Evolutionary conservation across 352 stramenopile species (phyloP).

Genomic region (Aphanomyces astaci): DNA sequence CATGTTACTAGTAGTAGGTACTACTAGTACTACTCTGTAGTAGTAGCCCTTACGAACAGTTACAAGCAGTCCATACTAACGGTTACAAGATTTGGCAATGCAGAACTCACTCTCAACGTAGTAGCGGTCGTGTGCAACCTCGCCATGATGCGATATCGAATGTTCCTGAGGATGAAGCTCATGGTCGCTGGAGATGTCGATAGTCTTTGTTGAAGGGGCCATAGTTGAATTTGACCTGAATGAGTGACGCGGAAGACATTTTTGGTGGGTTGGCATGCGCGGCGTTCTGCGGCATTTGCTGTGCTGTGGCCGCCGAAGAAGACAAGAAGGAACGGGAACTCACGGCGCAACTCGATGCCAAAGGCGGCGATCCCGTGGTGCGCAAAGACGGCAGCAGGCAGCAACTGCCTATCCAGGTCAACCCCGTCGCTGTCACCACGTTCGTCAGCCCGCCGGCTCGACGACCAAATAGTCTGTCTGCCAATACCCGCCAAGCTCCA

Average conservation of each 20-base stretch:
- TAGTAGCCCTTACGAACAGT: too few species aligned
- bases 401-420: slow-evolving; percentile 49
- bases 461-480: too few species aligned
- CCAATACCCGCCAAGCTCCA: neutral
- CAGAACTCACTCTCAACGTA: too few species aligned
- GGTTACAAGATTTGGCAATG: too few species aligned
- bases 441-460: slow-evolving; percentile 24
- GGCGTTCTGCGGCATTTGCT: slow-evolving; percentile 65
- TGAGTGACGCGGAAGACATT: slow-evolving; percentile 71
- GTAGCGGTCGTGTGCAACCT: too few species aligned
- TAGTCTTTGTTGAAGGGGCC: too few species aligned
- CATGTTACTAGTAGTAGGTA: neutral
- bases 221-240: slow-evolving; percentile 20
- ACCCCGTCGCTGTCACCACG: slow-evolving; percentile 50
- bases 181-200: neutral
- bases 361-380: slow-evolving; percentile 29
- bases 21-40: too few species aligned
- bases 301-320: slow-evolving; percentile 65
- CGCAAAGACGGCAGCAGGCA: slow-evolving; percentile 36
- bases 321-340: slow-evolving; percentile 69
- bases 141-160: neutral
- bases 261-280: slow-evolving; percentile 67
- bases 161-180: neutral
- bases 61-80: too few species aligned
- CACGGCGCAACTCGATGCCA: neutral